Percentiles rank a stretch among this genome's conserved stretches.
These are phyloP conservation scores for Farysia itapuensis DNA, from an alignment of 1,284 basidiomycete genomes.

Conservation along the genomic window DNA sequence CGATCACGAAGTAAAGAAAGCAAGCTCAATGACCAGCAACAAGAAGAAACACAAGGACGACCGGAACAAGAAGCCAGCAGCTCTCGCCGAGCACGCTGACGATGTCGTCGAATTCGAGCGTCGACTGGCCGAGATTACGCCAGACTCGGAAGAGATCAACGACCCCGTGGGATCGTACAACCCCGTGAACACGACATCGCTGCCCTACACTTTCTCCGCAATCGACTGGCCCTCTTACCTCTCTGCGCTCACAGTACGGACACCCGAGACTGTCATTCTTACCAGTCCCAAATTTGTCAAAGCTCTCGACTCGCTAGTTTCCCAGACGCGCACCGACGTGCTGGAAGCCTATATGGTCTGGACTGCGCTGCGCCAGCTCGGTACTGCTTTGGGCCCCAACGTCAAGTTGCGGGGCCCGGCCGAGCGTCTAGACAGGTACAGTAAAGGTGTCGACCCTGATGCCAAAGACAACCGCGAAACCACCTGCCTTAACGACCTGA, in stretches of 20 bases:
- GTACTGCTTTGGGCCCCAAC: slow-evolving; percentile 39
- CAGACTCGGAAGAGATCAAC: slow-evolving; percentile 65
- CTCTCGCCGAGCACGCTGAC: slow-evolving; percentile 67
- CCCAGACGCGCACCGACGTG: slow-evolving; percentile 70
- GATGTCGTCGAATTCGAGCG: slow-evolving; percentile 79
- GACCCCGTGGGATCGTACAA: slow-evolving; percentile 89
- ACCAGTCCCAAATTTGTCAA: slow-evolving; percentile 78
- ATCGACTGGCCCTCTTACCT: slow-evolving; percentile 83
- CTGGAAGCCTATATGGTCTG: slow-evolving; percentile 79
- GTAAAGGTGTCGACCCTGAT: slow-evolving; percentile 80
- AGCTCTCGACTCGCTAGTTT: slow-evolving; percentile 72
- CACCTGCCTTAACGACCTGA: slow-evolving; percentile 62
- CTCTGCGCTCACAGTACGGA: slow-evolving; percentile 72
- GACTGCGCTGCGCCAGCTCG: slow-evolving; percentile 51
- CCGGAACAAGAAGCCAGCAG: slow-evolving; percentile 63
- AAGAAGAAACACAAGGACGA: slow-evolving; percentile 63
- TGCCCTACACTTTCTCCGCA: slow-evolving; percentile 67
- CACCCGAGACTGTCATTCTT: slow-evolving; percentile 67
- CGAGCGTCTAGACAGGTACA: slow-evolving; percentile 72
- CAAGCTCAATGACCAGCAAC: slow-evolving; percentile 34
- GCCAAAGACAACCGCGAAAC: slow-evolving; percentile 79
- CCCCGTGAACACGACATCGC: slow-evolving; percentile 71
- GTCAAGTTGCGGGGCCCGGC: slow-evolving; percentile 59
- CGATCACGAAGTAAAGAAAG: slow-evolving; percentile 68
- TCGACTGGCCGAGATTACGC: slow-evolving; percentile 74